Percentiles rank a stretch among this genome's conserved stretches.
Evolutionary conservation across 805 yeast genomes (phyloP).

Genomic region (Isabelozyma rhagii): DNA sequence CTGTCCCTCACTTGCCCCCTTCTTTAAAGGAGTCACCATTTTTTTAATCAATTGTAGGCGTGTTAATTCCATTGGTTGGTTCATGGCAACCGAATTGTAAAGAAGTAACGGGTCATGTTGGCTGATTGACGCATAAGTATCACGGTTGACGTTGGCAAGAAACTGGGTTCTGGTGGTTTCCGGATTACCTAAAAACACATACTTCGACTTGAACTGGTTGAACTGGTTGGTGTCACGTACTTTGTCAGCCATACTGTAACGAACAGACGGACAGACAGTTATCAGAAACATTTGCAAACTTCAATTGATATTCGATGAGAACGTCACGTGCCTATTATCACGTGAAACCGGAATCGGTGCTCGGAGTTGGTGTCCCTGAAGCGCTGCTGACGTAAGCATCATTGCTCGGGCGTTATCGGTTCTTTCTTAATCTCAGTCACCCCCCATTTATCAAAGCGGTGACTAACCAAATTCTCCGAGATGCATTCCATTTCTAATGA

Average conservation of each 20-base stretch:
- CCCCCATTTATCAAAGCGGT: background rate
- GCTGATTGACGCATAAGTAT: constrained; percentile 59
- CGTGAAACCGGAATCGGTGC: background rate
- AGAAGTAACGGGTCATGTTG: constrained; percentile 55
- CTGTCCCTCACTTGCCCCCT: background rate
- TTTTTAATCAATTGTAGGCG: constrained; percentile 31
- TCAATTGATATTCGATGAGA: background rate
- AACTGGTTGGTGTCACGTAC: constrained; percentile 35
- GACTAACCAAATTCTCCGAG: background rate
- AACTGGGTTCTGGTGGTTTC: constrained; percentile 70
- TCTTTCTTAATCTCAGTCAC: background rate
- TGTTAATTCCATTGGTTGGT: constrained; percentile 31
- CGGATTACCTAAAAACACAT: constrained; percentile 74
- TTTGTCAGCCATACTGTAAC: constrained; percentile 37
- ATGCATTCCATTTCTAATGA: background rate
- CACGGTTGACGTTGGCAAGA: constrained; percentile 62
- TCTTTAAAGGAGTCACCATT: constrained; percentile 23
- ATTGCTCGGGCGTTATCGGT: background rate
- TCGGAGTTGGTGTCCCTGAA: background rate
- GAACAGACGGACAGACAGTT: background rate
- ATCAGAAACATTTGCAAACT: background rate
- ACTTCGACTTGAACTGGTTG: constrained; percentile 42
- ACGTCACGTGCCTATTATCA: background rate
- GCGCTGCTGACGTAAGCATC: background rate
- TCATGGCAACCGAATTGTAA: constrained; percentile 52